Conservation (phyloP, 768 basidiomycete genomes). For the Pluteus cervinus region DNA sequence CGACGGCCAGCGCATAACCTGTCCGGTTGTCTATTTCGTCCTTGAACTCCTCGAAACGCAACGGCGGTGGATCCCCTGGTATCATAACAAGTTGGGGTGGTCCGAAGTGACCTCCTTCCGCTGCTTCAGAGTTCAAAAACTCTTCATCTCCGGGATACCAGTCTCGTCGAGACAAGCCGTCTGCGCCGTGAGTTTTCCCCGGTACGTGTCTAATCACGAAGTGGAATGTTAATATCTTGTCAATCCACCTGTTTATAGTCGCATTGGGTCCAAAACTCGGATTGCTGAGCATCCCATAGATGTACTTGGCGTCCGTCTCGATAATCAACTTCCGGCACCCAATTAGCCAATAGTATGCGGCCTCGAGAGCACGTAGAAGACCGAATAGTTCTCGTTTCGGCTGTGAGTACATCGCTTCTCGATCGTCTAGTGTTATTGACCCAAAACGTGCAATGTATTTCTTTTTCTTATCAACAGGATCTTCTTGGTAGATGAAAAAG, state of each 20-base stretch:
- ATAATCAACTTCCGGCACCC: conserved; percentile 24
- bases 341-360: conserved; percentile 19
- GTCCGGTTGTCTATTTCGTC: no score
- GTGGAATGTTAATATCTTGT: conserved; percentile 19
- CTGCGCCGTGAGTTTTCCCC: conserved; percentile 15
- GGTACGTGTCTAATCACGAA: conserved; percentile 26
- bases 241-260: conserved; percentile 20
- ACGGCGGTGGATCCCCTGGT: no score
- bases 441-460: conserved; percentile 23
- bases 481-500: conserved; percentile 24
- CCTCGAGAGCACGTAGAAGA: conserved; percentile 16
- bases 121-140: conserved; percentile 3
- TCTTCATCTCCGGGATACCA: conserved; percentile 12
- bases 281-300: conserved; percentile 28
- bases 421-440: conserved; percentile 29
- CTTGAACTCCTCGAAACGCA: no score
- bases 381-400: conserved; percentile 31
- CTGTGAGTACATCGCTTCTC: conserved; percentile 21
- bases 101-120: not conserved
- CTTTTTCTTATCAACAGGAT: conserved; percentile 8
- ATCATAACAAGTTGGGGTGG: no score
- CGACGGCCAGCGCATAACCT: no score
- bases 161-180: conserved; percentile 21
- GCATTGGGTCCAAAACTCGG: conserved; percentile 18
- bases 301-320: conserved; percentile 31